A percentile compares a stretch with the other conserved stretches of the same genome.
phyloP scores from a whole-genome alignment of 108 stramenopile species.

The Skeletonema potamos region DNA sequence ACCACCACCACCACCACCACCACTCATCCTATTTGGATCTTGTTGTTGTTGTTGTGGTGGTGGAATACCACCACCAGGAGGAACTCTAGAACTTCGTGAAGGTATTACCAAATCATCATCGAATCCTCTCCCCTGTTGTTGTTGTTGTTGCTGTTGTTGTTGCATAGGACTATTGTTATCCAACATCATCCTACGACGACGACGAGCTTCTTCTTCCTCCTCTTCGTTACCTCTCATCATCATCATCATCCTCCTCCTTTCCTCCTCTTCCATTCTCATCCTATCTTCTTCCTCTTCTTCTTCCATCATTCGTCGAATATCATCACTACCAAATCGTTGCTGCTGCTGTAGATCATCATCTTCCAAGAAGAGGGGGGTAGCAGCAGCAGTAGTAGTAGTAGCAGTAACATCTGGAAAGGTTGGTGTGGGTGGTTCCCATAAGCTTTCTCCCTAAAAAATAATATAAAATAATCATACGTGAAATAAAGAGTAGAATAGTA shows the following conservation, averaged over 20 bases:
- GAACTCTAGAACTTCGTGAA: background rate
- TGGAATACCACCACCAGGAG: background rate
- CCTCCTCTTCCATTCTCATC: background rate
- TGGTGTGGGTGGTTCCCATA: slow-evolving; percentile 37
- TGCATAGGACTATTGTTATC: background rate
- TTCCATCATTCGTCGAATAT: background rate
- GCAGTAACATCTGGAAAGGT: slow-evolving; percentile 26
- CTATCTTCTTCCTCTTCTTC: too few relatives aligned
- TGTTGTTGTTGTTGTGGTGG: background rate
- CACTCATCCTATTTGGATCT: background rate
- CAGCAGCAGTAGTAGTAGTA: too few relatives aligned
- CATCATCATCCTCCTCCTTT: background rate
- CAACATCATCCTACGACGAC: background rate
- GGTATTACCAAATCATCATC: background rate
- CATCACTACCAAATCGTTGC: background rate
- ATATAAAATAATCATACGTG: background rate
- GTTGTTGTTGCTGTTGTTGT: too few relatives aligned
- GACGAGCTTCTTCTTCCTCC: background rate
- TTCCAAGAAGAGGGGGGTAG: too few relatives aligned
- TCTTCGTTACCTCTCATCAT: background rate
- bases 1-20: background rate
- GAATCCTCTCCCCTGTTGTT: background rate
- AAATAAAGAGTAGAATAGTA: background rate
- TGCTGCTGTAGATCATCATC: too few relatives aligned
- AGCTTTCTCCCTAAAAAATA: slow-evolving; percentile 21